Conservation (phyloP, 2,329 filamentous ascomycete species). For the Monosporascus cannonballus region DNA sequence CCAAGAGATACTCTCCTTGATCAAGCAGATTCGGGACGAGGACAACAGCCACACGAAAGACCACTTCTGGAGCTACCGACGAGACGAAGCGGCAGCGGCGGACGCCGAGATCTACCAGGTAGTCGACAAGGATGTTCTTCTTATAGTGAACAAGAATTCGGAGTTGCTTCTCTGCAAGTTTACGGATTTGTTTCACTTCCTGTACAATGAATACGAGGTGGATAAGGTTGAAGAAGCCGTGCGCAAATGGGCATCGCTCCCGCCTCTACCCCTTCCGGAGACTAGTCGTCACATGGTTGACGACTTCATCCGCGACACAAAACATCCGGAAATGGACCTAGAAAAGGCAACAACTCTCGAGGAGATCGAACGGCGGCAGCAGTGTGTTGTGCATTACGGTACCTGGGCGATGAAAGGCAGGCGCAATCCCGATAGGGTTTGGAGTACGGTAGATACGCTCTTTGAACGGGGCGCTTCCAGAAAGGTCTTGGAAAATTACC, state of each 20-base stretch:
- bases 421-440: neutral
- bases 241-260: constrained; percentile 4
- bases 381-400: constrained; percentile 3
- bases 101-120: constrained; percentile 1
- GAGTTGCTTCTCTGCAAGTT: constrained; percentile 3
- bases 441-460: neutral
- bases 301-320: constrained; percentile 4
- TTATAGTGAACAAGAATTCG: constrained; percentile 4
- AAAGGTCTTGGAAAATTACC: neutral
- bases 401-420: constrained; percentile 5
- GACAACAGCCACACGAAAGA: constrained; percentile 3
- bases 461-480: neutral
- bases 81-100: constrained; percentile 1
- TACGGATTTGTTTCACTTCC: neutral
- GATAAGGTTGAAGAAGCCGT: constrained; percentile 3
- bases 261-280: constrained; percentile 2
- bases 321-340: constrained; percentile 3
- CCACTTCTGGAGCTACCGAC: constrained; percentile 6
- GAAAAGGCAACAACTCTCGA: constrained; percentile 3
- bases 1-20: neutral
- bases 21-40: constrained; percentile 6
- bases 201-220: constrained; percentile 1
- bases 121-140: constrained; percentile 3
- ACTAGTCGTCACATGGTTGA: constrained; percentile 4
- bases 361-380: constrained; percentile 2